Conservation (phyloP, 345 rosid genomes). For the Arabis hirsuta region DNA sequence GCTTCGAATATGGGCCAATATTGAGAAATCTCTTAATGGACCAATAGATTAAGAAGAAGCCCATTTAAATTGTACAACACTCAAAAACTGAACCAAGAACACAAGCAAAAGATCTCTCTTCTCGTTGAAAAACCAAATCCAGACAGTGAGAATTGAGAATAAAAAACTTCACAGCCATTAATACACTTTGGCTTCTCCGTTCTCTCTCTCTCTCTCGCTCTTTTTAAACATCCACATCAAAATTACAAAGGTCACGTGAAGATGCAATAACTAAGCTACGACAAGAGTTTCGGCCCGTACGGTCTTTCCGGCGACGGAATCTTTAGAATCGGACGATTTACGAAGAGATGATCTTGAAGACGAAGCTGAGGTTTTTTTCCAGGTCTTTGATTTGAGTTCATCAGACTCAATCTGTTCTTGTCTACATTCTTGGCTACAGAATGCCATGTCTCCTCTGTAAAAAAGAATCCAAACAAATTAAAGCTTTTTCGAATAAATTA, state of each 20-base stretch:
- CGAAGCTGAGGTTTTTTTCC: slow-evolving; percentile 50
- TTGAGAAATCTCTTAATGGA: not conserved
- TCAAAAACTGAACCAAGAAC: not conserved
- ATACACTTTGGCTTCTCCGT: slow-evolving; percentile 28
- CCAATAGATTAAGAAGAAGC: not conserved
- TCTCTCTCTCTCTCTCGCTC: not conserved
- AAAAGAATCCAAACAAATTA: not conserved
- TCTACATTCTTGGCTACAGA: slow-evolving; percentile 81
- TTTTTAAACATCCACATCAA: not conserved
- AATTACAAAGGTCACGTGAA: not conserved
- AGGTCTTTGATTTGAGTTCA: slow-evolving; percentile 54
- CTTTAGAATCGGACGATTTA: slow-evolving; percentile 48
- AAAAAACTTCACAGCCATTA: slow-evolving; percentile 26
- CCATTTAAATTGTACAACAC: not conserved
- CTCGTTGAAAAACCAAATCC: not conserved
- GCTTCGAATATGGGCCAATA: not conserved
- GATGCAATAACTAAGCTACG: slow-evolving; percentile 40
- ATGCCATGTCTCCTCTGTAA: slow-evolving; percentile 41
- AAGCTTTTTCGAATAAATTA: not conserved
- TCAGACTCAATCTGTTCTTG: slow-evolving; percentile 80
- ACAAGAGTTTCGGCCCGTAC: slow-evolving; percentile 61
- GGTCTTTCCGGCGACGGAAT: slow-evolving; percentile 41
- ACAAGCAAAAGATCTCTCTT: not conserved
- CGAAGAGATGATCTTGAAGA: slow-evolving; percentile 53
- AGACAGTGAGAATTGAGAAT: not conserved